phyloP scores from a whole-genome alignment of 306 rosid species.

The Rosa lucieae region DNA sequence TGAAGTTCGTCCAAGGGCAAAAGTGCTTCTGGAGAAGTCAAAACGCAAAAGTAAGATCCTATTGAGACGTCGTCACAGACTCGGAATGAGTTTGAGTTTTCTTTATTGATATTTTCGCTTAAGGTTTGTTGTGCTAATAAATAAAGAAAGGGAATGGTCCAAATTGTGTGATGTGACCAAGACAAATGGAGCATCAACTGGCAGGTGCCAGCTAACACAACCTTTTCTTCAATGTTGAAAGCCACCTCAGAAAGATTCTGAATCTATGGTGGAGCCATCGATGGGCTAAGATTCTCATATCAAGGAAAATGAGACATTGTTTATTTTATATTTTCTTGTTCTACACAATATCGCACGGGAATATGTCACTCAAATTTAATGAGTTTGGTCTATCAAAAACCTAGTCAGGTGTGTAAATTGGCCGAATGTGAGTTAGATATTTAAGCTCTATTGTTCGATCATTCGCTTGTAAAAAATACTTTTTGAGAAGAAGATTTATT shows the following conservation, averaged over 20 bases:
- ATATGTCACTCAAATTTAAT: background rate
- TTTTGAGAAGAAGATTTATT: no score
- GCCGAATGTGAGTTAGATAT: no score
- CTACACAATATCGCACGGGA: background rate
- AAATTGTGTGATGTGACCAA: background rate
- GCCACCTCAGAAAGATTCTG: conserved; percentile 19
- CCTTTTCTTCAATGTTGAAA: background rate
- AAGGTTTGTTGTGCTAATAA: background rate
- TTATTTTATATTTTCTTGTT: background rate
- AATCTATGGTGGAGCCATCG: conserved; percentile 17
- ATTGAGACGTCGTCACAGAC: background rate
- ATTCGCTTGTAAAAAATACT: no score
- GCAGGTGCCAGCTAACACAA: background rate
- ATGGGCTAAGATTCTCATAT: conserved; percentile 13
- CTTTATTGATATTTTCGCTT: background rate
- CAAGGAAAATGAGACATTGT: background rate
- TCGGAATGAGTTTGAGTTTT: background rate
- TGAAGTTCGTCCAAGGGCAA: background rate
- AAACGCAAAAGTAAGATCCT: background rate
- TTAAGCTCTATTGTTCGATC: no score
- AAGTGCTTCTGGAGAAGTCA: conserved; percentile 2
- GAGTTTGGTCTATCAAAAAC: no score
- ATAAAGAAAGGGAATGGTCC: background rate
- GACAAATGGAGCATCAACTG: conserved; percentile 15
- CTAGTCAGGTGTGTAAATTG: no score